Base-by-base conservation (phyloP, 2,329 filamentous ascomycete genomes). In the Cladosporium velox region DNA sequence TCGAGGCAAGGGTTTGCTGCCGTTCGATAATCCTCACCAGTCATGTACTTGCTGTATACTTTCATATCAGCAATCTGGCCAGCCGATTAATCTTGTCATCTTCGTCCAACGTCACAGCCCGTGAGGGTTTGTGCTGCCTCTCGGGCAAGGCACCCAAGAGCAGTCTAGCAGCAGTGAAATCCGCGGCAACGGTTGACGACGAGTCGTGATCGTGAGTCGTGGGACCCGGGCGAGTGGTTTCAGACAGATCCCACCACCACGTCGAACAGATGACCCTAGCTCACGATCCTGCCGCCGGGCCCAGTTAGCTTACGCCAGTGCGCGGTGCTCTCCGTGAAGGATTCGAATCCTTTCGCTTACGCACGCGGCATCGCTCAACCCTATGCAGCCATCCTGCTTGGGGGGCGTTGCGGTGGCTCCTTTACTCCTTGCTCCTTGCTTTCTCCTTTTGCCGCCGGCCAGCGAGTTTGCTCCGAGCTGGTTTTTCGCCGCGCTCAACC, bases 331-430 rank as follows among this genome's bases (percentile, higher is more conserved):
- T 63, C 60, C 61, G 61, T 64, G 61, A 64, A 64, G 61, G 61
- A 64, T 64, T 32, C 32, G 35, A 47, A 64, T 64, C 61, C 61
- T 64, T 64, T 64, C 61, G 61, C 61, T 64, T 64, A 55, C 47
- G 59, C 59, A 61, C 59, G 59, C 59, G 59, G 59, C 38, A 61
- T 51, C 38, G 57, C 57, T 47, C 57, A 59, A 59, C 57, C 57
- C 57, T 59, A 59, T 59, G 57, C 57, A 44, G 57, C 24, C 57
- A 41, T 55, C 52, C 52, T 55, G 49, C 57, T 41, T 59, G 57
- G 34, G 34, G 38, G 57, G 26, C 35, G 6, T 21, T 28, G 57
- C 34, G 30, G 30, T 32, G 30, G 30, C 30, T 32, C 26, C n/a
- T 26, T 55, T 32, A n/a, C 30, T 32, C 26, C 52, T 55, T 30